Percentiles rank a stretch among this genome's conserved stretches.
These are phyloP conservation scores for Trichosporon coremiiforme DNA, from an alignment of 1,284 basidiomycete genomes.

Conservation along the genomic window DNA sequence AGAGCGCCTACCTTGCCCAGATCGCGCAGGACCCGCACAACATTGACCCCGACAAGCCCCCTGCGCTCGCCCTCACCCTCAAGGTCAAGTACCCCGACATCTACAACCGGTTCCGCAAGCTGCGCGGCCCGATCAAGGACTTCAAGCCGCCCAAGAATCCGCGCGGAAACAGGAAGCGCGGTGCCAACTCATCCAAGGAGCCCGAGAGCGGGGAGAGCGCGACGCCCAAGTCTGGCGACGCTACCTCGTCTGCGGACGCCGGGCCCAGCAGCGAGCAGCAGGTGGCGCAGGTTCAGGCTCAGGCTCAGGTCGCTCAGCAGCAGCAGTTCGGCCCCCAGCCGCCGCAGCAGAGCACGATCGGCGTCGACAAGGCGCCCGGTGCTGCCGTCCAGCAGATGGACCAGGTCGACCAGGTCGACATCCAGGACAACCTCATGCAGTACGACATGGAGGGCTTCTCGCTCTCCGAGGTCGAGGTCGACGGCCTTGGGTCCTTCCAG, in stretches of 20 bases:
- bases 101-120: conserved; percentile 54
- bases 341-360: conserved; percentile 1
- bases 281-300: not conserved
- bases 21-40: conserved; percentile 44
- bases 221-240: conserved; percentile 1
- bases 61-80: conserved; percentile 44
- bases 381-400: conserved; percentile 5
- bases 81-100: conserved; percentile 55
- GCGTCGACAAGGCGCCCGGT: not conserved
- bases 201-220: conserved; percentile 4
- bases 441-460: conserved; percentile 52
- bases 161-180: conserved; percentile 26
- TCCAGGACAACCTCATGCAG: conserved; percentile 58
- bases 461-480: conserved; percentile 11
- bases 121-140: conserved; percentile 50
- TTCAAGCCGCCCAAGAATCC: conserved; percentile 40
- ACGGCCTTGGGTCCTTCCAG: conserved; percentile 8
- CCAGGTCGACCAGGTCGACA: conserved; percentile 17
- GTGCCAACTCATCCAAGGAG: conserved; percentile 13
- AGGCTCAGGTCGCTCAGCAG: conserved; percentile 2
- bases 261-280: not conserved
- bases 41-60: conserved; percentile 44
- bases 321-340: conserved; percentile 13
- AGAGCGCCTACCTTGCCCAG: conserved; percentile 43
- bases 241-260: not conserved